Base-by-base conservation (phyloP, 2,329 filamentous ascomycete genomes). In the Epichloe aotearoae region DNA sequence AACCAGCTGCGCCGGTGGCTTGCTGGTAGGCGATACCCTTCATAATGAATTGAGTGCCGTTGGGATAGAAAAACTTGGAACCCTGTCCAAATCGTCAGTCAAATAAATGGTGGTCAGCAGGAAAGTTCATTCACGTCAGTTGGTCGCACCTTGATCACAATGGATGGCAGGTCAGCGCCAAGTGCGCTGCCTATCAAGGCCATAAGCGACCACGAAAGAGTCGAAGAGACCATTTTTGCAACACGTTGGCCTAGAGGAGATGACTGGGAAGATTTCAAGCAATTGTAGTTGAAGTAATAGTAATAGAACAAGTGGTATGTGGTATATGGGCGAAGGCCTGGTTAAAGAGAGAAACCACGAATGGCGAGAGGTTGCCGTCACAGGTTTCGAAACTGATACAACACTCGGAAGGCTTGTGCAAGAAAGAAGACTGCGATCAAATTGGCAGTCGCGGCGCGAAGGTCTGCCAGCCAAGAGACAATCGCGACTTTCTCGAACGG, bases 21-120 rank as follows among this genome's bases (percentile, higher is more conserved):
- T 91, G 82, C 75, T 98, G 93, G 73, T 98, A 98, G 59, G 93
- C 93, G 59, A 98, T 76, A 72, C 93, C 93, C 69, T 85, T 87
- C 68, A 97, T 88, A 75, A 83, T 91, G 71, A 78, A 78, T 61
- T 78, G 73, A 20, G 74, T 77, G 23, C 74, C 77, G 60, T 83
- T 86, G 68, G 86, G 77, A 74, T 86, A 90, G 77, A 94, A 96
- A 77, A 96, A 91, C 70, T 93, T 90, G 65, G 79, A 80, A 59
- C 87, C 83, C 79, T 84, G 62, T 49, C 61, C 49, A 4, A 30
- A 8, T 49, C 53, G 41, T 45, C 20, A 39, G 12, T 44, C 14
- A 17, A 11, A 23, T 19, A 17, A 11, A 34, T 20, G 40, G 38
- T 36, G 5, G n/a, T 1, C 6, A 40, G 26, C 26, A 15, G 20